Evolutionary conservation across 257 asterid species (phyloP).

Genomic region (Nicotiana noctiflora): DNA sequence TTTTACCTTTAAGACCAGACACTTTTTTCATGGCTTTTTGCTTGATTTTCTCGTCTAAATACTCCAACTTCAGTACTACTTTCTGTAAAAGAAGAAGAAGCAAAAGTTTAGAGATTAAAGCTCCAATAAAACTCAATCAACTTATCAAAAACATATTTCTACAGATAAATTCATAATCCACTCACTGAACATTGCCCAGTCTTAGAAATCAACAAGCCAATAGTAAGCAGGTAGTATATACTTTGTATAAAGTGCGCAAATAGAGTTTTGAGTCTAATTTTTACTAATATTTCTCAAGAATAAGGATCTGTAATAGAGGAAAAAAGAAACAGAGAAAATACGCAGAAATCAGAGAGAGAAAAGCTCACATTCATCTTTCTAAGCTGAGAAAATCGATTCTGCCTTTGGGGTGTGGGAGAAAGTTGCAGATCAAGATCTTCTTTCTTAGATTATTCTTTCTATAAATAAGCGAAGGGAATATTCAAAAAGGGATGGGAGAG

Average conservation of each 20-base stretch:
- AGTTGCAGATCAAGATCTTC: neutral
- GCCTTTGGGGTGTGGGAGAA: neutral
- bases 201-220: too few relatives aligned
- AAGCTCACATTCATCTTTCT: neutral
- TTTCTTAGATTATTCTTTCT: neutral
- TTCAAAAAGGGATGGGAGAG: neutral
- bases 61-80: constrained; percentile 25
- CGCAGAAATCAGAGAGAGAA: neutral
- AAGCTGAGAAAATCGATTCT: neutral
- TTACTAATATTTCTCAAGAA: neutral
- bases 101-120: neutral
- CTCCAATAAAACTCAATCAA: neutral
- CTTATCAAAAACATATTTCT: neutral
- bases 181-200: neutral
- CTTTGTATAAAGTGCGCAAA: neutral
- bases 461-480: neutral
- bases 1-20: constrained; percentile 19
- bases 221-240: neutral
- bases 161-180: neutral
- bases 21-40: constrained; percentile 24
- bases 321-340: neutral
- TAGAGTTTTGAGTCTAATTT: neutral
- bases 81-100: constrained; percentile 15
- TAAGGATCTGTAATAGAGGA: neutral
- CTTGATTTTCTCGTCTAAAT: constrained; percentile 19